A percentile compares a stretch with the other conserved stretches of the same genome.
phyloP scores from a whole-genome alignment of 768 basidiomycete species.

The Mycena belliarum region DNA sequence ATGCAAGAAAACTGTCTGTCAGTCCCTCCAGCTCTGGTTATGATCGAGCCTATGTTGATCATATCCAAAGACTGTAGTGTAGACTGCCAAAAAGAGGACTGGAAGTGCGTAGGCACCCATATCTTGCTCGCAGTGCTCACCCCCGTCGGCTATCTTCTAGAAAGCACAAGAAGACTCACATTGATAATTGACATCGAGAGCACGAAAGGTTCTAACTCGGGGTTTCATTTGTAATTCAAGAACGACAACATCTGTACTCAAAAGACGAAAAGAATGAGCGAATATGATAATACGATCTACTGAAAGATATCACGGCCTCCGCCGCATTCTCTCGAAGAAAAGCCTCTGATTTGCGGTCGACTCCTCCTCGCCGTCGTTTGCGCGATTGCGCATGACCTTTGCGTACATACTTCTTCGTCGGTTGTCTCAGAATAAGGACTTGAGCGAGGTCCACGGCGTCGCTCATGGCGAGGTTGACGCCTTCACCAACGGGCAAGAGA shows the following conservation, averaged over 20 bases:
- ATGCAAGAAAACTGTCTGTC: slow-evolving; percentile 31
- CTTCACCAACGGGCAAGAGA: slow-evolving; percentile 35
- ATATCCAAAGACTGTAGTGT: slow-evolving; percentile 25
- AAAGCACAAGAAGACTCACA: slow-evolving; percentile 27
- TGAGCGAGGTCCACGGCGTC: slow-evolving; percentile 25
- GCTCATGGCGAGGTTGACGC: slow-evolving; percentile 19
- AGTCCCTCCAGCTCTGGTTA: slow-evolving; percentile 6
- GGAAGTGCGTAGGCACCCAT: slow-evolving; percentile 24
- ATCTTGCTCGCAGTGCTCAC: too few relatives aligned
- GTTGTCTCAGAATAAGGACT: slow-evolving; percentile 1
- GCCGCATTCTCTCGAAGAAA: slow-evolving; percentile 14
- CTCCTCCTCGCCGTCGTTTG: slow-evolving; percentile 4
- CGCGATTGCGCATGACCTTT: slow-evolving; percentile 13
- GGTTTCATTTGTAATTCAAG: too few relatives aligned
- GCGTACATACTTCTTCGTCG: slow-evolving; percentile 14
- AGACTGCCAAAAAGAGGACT: slow-evolving; percentile 29
- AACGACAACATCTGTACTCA: too few relatives aligned
- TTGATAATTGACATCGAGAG: too few relatives aligned
- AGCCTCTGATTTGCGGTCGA: slow-evolving; percentile 7
- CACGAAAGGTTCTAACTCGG: too few relatives aligned
- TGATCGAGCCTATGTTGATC: not conserved
- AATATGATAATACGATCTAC: not conserved
- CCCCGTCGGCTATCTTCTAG: slow-evolving; percentile 17
- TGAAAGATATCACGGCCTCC: not conserved
- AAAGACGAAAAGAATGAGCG: not conserved